phyloP scores from a whole-genome alignment of 495 filamentous ascomycete genomes.

The Aspergillus leporis region DNA sequence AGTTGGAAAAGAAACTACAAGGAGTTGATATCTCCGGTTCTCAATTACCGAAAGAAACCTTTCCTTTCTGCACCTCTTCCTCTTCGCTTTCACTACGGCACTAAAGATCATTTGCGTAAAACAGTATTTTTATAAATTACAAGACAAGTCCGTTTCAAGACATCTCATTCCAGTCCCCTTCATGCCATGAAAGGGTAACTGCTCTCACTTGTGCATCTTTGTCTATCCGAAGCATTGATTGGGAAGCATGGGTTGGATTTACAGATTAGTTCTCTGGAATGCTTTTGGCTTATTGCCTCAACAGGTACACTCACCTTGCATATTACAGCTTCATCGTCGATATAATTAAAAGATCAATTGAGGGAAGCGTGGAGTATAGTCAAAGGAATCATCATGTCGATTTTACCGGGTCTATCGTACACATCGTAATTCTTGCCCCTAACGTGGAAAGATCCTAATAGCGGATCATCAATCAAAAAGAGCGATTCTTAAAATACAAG shows the following conservation, averaged over 20 bases:
- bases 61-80: neutral
- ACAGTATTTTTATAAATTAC: neutral
- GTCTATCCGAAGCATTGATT: too few relatives aligned
- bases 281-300: neutral
- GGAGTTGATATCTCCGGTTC: neutral
- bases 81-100: neutral
- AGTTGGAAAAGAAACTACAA: slow-evolving; percentile 28
- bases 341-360: neutral
- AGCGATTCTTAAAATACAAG: neutral
- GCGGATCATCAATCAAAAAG: neutral
- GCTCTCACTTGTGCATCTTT: neutral
- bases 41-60: slow-evolving; percentile 8
- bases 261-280: too few relatives aligned
- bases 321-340: neutral
- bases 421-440: slow-evolving; percentile 16
- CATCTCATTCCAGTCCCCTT: neutral
- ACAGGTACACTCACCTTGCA: neutral
- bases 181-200: neutral
- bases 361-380: neutral
- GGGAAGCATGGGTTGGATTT: too few relatives aligned
- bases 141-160: neutral
- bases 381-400: neutral
- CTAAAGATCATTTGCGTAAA: neutral
- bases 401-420: slow-evolving; percentile 20
- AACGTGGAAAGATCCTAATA: slow-evolving; percentile 6